phyloP scores from a whole-genome alignment of 768 basidiomycete genomes.

The Hericium alpestre region DNA sequence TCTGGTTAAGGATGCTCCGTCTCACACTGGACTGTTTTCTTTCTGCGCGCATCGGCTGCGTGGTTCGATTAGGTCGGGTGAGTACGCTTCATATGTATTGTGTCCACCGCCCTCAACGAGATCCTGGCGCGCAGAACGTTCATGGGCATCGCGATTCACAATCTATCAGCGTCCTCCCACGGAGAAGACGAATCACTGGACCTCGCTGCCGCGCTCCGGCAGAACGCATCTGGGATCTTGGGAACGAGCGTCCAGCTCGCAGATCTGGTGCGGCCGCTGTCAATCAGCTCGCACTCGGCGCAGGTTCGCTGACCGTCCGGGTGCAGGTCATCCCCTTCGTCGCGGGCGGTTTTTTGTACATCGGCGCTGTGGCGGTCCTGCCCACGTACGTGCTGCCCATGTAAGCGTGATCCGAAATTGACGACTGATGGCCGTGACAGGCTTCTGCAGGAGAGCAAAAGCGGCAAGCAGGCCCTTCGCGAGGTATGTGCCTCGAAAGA shows the following conservation, averaged over 20 bases:
- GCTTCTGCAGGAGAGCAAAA: constrained; percentile 78
- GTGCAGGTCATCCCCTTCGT: constrained; percentile 78
- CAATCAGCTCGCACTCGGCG: not conserved
- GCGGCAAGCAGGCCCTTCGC: constrained; percentile 78
- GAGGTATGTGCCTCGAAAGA: constrained; percentile 44
- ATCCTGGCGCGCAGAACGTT: constrained; percentile 47
- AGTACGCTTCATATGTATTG: constrained; percentile 2
- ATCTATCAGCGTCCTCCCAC: constrained; percentile 45
- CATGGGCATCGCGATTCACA: constrained; percentile 80
- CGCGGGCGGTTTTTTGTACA: constrained; percentile 87
- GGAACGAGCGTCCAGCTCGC: constrained; percentile 73
- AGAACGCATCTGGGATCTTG: constrained; percentile 65
- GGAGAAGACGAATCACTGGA: constrained; percentile 34
- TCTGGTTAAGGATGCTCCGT: not conserved
- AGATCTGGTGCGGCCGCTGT: constrained; percentile 56
- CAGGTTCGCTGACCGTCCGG: not conserved
- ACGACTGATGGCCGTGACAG: constrained; percentile 28
- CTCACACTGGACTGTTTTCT: not conserved
- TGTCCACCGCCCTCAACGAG: not conserved
- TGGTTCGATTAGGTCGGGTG: constrained; percentile 18
- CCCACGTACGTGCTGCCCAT: constrained; percentile 58
- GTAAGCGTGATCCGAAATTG: not conserved
- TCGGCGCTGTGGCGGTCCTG: constrained; percentile 84
- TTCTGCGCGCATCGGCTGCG: not conserved
- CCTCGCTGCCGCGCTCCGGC: constrained; percentile 69